Base-by-base conservation (phyloP, 2,329 filamentous ascomycete genomes). In the Pseudogymnoascus sp. region DNA sequence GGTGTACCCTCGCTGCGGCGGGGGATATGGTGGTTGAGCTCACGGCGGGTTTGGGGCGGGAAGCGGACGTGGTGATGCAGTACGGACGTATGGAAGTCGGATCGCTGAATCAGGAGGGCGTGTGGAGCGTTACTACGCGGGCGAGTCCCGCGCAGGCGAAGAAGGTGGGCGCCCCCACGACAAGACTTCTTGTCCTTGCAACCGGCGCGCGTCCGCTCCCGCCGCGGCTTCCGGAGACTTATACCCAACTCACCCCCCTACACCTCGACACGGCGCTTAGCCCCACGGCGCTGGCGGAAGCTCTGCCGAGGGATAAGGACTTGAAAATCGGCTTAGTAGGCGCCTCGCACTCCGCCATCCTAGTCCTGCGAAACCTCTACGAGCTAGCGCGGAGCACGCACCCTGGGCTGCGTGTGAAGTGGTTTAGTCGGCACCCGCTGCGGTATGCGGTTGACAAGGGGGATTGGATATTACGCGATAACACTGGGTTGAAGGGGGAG, bases 391-490 rank as follows among this genome's bases (percentile, higher is more conserved):
- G 73, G 21, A 76, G 77, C 31, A 78, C 78, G 0, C 83, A 86
- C 65, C 80, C 82, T 0, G 70, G 78, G 5, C 76, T 87, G 2
- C 78, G 77, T 31, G 77, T 87, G 62, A 83, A 81, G 68, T 87
- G 85, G 85, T 86, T 87, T 73, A 84, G 76, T 31, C 78, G 85
- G n/a, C 81, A 85, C 67, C 73, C 78, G 1, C 77, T 87, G 8
- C 81, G 82, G 23, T 88, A 87, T 66, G 85, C 85, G 14, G 80
- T 83, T 68, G 83, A 81, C 71, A 83, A 78, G 73, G 83, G 85
- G 66, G 83, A 82, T 64, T 87, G 85, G 83, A 86, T 87, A 65
- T 73, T 85, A 26, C 79, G 82, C 62, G 85, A 88, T 70, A 88
- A 87, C 72, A 87, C 85, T 0, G 85, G 85, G 2, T 76, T 88